Conservation (phyloP, 1,139 yeast genomes). For the Scheffersomyces stambukii region DNA sequence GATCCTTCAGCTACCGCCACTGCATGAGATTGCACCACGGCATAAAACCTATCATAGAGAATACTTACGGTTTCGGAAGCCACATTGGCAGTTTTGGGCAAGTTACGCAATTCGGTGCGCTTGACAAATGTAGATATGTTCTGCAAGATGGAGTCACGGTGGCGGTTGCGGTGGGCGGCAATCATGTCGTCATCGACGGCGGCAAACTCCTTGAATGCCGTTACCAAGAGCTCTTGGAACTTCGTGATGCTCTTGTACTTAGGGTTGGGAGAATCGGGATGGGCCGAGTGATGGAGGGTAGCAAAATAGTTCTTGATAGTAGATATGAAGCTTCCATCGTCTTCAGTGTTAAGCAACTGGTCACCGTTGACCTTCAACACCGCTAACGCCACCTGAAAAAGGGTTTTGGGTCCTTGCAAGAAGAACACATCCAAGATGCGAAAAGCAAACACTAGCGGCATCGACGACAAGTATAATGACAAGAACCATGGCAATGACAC, state of each 20-base stretch:
- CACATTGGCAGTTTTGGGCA: conserved; percentile 68
- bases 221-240: conserved; percentile 86
- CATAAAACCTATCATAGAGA: conserved; percentile 81
- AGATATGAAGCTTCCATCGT: conserved; percentile 89
- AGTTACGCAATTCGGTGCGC: conserved; percentile 81
- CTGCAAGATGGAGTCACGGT: conserved; percentile 72
- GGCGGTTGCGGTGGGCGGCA: conserved; percentile 62
- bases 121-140: conserved; percentile 90
- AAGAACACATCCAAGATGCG: conserved; percentile 89
- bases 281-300: conserved; percentile 74
- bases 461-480: conserved; percentile 81
- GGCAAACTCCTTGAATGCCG: conserved; percentile 88
- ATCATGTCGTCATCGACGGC: conserved; percentile 74
- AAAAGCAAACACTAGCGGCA: conserved; percentile 93
- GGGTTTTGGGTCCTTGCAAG: conserved; percentile 81
- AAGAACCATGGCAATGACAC: conserved; percentile 96
- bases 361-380: conserved; percentile 84
- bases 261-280: conserved; percentile 65
- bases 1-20: conserved; percentile 69
- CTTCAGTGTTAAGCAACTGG: conserved; percentile 70
- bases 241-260: conserved; percentile 67
- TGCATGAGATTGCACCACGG: conserved; percentile 64
- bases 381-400: conserved; percentile 93
- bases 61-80: conserved; percentile 56
- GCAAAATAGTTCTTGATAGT: conserved; percentile 79